phyloP scores from a whole-genome alignment of 371 early-diverging fungal species.

The Circinella umbellata region DNA sequence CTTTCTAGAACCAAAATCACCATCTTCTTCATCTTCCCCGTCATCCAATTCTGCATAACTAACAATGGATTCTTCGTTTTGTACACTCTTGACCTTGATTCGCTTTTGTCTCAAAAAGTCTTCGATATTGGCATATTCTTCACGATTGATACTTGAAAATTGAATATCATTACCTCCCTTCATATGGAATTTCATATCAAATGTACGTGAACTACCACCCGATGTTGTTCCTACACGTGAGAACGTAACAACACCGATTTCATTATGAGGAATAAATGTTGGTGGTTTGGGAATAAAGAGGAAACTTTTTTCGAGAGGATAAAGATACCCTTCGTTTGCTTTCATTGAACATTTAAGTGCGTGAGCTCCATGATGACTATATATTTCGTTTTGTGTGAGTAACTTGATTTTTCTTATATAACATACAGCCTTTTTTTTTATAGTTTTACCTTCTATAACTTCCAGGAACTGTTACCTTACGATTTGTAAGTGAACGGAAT shows the following conservation, averaged over 20 bases:
- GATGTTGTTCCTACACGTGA: constrained; percentile 80
- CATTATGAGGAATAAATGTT: constrained; percentile 84
- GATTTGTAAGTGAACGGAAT: constrained; percentile 86
- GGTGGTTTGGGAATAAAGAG: constrained; percentile 97
- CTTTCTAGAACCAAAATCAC: constrained; percentile 44
- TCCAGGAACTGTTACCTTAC: constrained; percentile 81
- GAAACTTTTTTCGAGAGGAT: constrained; percentile 92
- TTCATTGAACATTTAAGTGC: constrained; percentile 97
- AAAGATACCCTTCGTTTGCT: constrained; percentile 97
- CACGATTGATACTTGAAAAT: constrained; percentile 89
- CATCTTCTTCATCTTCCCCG: constrained; percentile 44
- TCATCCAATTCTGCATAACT: constrained; percentile 70
- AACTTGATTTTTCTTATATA: too few species aligned
- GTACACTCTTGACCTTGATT: constrained; percentile 82
- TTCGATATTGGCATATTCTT: constrained; percentile 87
- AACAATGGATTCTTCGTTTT: constrained; percentile 64
- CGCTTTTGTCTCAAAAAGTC: constrained; percentile 82
- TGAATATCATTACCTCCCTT: constrained; percentile 76
- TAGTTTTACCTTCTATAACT: constrained; percentile 48
- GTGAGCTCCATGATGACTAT: constrained; percentile 73
- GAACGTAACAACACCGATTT: constrained; percentile 92
- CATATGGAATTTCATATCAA: constrained; percentile 93
- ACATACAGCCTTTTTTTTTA: too few species aligned
- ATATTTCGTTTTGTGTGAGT: not conserved
- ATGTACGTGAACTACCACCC: constrained; percentile 77